A percentile compares a stretch with the other conserved stretches of the same genome.
These are phyloP conservation scores for Aspergillus fijiensis DNA, from an alignment of 2,329 filamentous ascomycete genomes.

Conservation along the genomic window DNA sequence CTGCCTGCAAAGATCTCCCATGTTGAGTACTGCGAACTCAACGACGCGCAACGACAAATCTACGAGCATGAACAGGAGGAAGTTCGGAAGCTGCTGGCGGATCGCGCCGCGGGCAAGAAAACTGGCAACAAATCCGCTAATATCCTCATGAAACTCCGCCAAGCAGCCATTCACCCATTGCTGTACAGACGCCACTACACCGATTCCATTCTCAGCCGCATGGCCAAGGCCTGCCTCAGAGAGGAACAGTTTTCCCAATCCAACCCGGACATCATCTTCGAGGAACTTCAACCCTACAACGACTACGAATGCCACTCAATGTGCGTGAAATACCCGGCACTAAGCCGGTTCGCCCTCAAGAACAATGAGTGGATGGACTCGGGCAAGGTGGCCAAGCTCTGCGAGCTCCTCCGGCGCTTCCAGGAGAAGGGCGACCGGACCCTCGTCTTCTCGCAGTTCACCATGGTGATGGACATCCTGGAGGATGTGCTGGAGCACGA, in stretches of 20 bases:
- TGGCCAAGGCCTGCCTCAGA: conserved; percentile 73
- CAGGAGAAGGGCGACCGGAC: conserved; percentile 79
- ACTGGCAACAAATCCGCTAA: conserved; percentile 58
- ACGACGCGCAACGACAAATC: conserved; percentile 66
- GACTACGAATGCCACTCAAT: conserved; percentile 64
- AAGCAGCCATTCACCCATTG: conserved; percentile 87
- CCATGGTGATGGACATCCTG: conserved; percentile 85
- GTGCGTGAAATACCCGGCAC: conserved; percentile 54
- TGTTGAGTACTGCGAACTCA: conserved; percentile 80
- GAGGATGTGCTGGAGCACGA: conserved; percentile 75
- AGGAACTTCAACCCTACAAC: conserved; percentile 55
- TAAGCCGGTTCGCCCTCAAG: conserved; percentile 58
- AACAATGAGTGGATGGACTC: conserved; percentile 67
- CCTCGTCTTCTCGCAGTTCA: conserved; percentile 91
- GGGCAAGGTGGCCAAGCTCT: conserved; percentile 81
- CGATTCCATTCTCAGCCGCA: conserved; percentile 71
- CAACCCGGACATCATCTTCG: conserved; percentile 53
- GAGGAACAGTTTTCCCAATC: conserved; percentile 58
- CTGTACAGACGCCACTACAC: conserved; percentile 80
- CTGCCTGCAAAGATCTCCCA: conserved; percentile 76
- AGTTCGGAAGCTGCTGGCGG: conserved; percentile 60
- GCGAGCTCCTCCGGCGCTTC: conserved; percentile 71
- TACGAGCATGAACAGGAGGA: conserved; percentile 70
- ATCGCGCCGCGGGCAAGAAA: conserved; percentile 57
- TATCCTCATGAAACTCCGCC: conserved; percentile 84